Percentiles rank a stretch among this genome's conserved stretches.
Evolutionary conservation across 2,329 filamentous ascomycete species (phyloP).

Genomic region (Hysterium pulicare): DNA sequence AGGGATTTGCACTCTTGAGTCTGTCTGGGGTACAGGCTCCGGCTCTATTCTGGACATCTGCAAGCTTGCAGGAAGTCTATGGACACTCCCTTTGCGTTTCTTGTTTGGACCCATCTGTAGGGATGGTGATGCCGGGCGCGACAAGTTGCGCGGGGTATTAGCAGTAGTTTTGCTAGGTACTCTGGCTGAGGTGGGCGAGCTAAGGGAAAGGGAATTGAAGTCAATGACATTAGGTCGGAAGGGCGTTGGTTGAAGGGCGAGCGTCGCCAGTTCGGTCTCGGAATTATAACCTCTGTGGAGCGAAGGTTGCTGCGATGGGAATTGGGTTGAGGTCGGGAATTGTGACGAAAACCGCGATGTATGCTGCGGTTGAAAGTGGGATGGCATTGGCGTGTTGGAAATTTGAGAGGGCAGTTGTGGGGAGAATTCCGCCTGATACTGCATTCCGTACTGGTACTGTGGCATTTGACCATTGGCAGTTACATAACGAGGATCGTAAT

Average conservation of each 20-base stretch:
- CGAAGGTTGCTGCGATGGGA: constrained; percentile 6
- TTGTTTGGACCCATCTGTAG: constrained; percentile 67
- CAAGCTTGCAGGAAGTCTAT: constrained; percentile 61
- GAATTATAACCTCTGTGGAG: background rate
- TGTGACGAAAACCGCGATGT: too few relatives aligned
- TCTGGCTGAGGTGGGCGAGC: background rate
- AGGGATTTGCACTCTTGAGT: background rate
- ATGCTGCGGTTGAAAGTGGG: too few relatives aligned
- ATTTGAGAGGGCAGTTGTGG: too few relatives aligned
- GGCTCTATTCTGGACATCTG: constrained; percentile 81
- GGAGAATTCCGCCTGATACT: too few relatives aligned
- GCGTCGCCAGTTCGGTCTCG: background rate
- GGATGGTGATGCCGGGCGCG: constrained; percentile 69
- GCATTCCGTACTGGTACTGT: too few relatives aligned
- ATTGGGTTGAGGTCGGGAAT: background rate
- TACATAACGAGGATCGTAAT: too few relatives aligned
- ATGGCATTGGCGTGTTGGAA: too few relatives aligned
- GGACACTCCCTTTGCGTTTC: constrained; percentile 73
- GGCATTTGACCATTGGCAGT: too few relatives aligned
- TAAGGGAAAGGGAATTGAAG: constrained; percentile 13
- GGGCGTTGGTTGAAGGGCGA: too few relatives aligned
- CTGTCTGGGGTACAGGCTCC: too few relatives aligned
- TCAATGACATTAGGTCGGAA: background rate
- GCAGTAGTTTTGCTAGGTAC: background rate
- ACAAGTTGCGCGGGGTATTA: constrained; percentile 59